phyloP scores from a whole-genome alignment of 345 rosid genomes.

The Xanthoceras sorbifolium region DNA sequence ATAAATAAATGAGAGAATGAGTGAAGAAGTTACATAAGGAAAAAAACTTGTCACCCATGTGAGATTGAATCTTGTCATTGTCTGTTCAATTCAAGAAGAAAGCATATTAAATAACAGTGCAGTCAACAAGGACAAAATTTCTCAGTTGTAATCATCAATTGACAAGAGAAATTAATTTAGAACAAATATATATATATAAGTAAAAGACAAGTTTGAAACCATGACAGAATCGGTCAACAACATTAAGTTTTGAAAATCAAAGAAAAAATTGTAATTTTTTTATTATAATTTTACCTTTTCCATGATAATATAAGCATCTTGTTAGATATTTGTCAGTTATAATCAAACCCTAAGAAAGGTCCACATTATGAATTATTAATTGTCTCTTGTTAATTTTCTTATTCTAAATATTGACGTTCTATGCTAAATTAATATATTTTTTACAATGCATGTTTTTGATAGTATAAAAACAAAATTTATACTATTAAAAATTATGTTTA shows the following conservation, averaged over 20 bases:
- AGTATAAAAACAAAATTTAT: too few relatives aligned
- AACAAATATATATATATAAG: neutral
- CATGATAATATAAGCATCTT: neutral
- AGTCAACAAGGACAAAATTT: conserved; percentile 12
- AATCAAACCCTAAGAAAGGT: neutral
- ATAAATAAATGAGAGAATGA: too few relatives aligned
- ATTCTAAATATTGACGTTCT: too few relatives aligned
- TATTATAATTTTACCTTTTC: neutral
- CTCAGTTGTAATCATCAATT: conserved; percentile 7
- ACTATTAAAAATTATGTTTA: too few relatives aligned
- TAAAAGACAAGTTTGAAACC: conserved; percentile 8
- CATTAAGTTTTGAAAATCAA: neutral
- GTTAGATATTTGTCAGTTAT: neutral
- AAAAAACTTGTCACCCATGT: too few relatives aligned
- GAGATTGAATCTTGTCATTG: neutral
- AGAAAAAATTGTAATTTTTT: too few relatives aligned
- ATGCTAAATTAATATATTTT: neutral
- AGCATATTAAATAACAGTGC: neutral
- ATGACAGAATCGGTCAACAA: conserved; percentile 2
- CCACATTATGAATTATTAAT: neutral
- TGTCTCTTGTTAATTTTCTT: too few relatives aligned
- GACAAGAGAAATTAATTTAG: neutral
- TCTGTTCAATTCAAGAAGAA: neutral
- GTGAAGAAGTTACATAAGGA: too few relatives aligned
- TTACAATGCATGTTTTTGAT: too few relatives aligned